phyloP scores from a whole-genome alignment of 164 flowering plant species.

The Aristolochia californica region DNA sequence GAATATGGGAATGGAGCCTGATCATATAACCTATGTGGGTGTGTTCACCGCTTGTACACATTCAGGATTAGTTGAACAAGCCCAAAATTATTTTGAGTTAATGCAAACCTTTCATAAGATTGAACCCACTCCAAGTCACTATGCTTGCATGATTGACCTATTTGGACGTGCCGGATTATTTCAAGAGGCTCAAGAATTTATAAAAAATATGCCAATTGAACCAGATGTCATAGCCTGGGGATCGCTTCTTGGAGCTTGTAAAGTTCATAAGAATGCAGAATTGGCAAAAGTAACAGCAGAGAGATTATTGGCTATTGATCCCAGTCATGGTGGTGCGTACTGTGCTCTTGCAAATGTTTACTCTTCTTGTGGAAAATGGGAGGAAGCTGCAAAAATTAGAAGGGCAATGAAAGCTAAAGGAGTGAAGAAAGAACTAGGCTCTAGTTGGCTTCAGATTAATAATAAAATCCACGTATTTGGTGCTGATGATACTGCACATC shows the following conservation, averaged over 20 bases:
- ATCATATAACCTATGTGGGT: slow-evolving; percentile 85
- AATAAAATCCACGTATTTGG: slow-evolving; percentile 64
- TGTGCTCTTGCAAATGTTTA: slow-evolving; percentile 65
- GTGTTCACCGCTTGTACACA: slow-evolving; percentile 81
- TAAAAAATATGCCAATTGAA: slow-evolving; percentile 61
- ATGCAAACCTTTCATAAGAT: slow-evolving; percentile 53
- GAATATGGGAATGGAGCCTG: slow-evolving; percentile 43
- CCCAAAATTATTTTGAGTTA: slow-evolving; percentile 35
- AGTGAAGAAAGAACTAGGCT: slow-evolving; percentile 73
- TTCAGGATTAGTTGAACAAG: slow-evolving; percentile 59
- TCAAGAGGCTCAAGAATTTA: slow-evolving; percentile 52
- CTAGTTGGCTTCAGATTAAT: slow-evolving; percentile 68
- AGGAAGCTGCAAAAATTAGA: slow-evolving; percentile 53
- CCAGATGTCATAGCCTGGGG: slow-evolving; percentile 86
- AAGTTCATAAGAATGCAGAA: slow-evolving; percentile 48
- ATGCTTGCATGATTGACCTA: slow-evolving; percentile 78
- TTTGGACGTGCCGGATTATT: slow-evolving; percentile 75
- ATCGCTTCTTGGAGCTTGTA: slow-evolving; percentile 74
- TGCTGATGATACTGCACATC: slow-evolving; percentile 58
- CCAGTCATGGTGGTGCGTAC: slow-evolving; percentile 74
- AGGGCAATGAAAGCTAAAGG: slow-evolving; percentile 63
- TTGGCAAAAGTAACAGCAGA: slow-evolving; percentile 66
- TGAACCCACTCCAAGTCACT: slow-evolving; percentile 61
- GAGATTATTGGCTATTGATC: slow-evolving; percentile 52
- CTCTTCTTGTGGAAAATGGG: slow-evolving; percentile 64